A percentile compares a stretch with the other conserved stretches of the same genome.
Evolutionary conservation across 2,329 filamentous ascomycete species (phyloP).

Genomic region (Triangularia verruculosa): DNA sequence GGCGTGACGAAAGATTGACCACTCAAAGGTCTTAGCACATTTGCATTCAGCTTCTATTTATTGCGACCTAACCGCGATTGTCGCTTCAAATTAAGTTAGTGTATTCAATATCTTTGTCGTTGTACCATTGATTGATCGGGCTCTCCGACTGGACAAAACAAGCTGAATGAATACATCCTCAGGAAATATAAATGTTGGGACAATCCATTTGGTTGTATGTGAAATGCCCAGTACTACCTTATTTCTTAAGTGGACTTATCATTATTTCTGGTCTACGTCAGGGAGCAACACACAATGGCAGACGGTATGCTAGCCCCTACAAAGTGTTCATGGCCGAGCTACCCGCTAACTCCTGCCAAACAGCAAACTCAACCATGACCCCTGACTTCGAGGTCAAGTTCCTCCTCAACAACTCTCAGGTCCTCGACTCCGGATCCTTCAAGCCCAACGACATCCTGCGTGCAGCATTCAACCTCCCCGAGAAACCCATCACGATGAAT

Average conservation of each 20-base stretch:
- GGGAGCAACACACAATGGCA: background rate
- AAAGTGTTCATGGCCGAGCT: background rate
- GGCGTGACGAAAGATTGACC: background rate
- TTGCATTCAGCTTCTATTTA: background rate
- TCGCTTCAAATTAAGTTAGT: background rate
- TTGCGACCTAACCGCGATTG: background rate
- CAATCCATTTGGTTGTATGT: background rate
- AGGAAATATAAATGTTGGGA: background rate
- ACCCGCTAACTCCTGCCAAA: background rate
- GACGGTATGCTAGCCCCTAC: background rate
- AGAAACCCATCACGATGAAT: conserved; percentile 35
- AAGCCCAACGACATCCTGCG: conserved; percentile 33
- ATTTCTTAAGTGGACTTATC: background rate
- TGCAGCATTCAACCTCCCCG: conserved; percentile 32
- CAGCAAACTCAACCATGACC: conserved; percentile 23
- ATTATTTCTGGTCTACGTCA: background rate
- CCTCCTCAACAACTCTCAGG: conserved; percentile 33
- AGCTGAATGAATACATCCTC: background rate
- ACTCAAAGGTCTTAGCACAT: background rate
- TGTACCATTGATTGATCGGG: background rate
- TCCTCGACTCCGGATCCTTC: conserved; percentile 30
- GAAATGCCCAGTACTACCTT: background rate
- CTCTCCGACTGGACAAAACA: background rate
- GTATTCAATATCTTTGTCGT: background rate
- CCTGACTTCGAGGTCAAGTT: conserved; percentile 37